These are phyloP conservation scores for Penicillium sp. DNA, from an alignment of 2,329 filamentous ascomycete genomes.

Conservation along the genomic window DNA sequence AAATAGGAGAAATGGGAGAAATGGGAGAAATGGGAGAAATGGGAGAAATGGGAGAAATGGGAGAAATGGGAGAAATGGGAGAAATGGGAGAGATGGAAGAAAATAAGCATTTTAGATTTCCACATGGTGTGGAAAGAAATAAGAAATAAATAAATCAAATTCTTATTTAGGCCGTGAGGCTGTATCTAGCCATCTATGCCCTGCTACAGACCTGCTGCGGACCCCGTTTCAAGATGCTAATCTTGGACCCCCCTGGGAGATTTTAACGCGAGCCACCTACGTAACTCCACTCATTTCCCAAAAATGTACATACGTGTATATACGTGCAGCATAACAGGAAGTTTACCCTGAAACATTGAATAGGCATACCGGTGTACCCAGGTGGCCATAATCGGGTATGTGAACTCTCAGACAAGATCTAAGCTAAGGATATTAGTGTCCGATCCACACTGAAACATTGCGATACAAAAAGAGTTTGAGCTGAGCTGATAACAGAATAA, in stretches of 20 bases:
- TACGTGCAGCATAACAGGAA: constrained; percentile 10
- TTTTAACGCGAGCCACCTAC: constrained; percentile 5
- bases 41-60: background rate
- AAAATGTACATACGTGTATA: constrained; percentile 6
- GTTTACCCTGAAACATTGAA: background rate
- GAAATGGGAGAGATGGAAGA: background rate
- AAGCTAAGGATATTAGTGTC: constrained; percentile 20
- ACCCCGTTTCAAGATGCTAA: background rate
- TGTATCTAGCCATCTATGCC: background rate
- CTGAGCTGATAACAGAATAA: background rate
- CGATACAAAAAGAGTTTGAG: constrained; percentile 7
- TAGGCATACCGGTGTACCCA: background rate
- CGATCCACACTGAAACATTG: constrained; percentile 26
- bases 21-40: background rate
- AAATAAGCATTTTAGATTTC: background rate
- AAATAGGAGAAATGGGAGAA: no score
- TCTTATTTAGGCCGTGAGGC: background rate
- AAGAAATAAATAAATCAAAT: background rate
- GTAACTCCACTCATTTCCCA: background rate
- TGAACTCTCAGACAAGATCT: constrained; percentile 12
- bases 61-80: no score
- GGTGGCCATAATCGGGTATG: background rate
- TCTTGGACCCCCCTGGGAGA: background rate
- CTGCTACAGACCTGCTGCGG: background rate
- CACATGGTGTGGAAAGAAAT: background rate